Percentiles rank a stretch among this genome's conserved stretches.
Evolutionary conservation across 352 stramenopile genomes (phyloP).

Genomic region (Poterioochromonas sp.): DNA sequence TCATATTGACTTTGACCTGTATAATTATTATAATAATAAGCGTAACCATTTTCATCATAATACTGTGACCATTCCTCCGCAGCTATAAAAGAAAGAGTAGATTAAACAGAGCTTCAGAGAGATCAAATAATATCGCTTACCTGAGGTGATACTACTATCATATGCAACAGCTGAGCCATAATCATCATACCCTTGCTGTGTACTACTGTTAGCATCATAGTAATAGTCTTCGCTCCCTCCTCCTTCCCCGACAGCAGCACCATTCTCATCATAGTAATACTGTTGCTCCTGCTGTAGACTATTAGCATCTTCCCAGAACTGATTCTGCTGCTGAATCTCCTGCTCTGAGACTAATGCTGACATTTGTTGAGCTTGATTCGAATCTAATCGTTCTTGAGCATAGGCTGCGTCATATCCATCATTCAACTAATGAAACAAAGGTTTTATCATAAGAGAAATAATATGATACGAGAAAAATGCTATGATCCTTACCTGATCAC

Average conservation of each 20-base stretch:
- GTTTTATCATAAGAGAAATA: neutral
- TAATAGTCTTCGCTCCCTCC: neutral
- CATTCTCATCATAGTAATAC: neutral
- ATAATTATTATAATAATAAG: slow-evolving; percentile 12
- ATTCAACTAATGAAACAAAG: neutral
- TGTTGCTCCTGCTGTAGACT: neutral
- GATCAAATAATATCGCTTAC: neutral
- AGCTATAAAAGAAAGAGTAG: neutral
- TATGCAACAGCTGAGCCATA: neutral
- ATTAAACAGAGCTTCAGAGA: neutral
- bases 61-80: neutral
- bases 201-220: neutral
- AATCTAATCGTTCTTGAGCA: neutral
- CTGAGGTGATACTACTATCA: neutral
- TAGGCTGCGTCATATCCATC: neutral
- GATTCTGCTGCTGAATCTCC: neutral
- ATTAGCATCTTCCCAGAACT: neutral
- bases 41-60: slow-evolving; percentile 22
- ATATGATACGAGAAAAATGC: neutral
- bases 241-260: neutral
- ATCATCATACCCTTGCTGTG: neutral
- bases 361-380: neutral
- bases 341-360: neutral
- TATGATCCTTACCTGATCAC: slow-evolving; percentile 22
- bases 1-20: slow-evolving; percentile 13